A percentile compares a stretch with the other conserved stretches of the same genome.
Conservation (phyloP, 495 filamentous ascomycete genomes). For the Podospora appendiculata region DNA sequence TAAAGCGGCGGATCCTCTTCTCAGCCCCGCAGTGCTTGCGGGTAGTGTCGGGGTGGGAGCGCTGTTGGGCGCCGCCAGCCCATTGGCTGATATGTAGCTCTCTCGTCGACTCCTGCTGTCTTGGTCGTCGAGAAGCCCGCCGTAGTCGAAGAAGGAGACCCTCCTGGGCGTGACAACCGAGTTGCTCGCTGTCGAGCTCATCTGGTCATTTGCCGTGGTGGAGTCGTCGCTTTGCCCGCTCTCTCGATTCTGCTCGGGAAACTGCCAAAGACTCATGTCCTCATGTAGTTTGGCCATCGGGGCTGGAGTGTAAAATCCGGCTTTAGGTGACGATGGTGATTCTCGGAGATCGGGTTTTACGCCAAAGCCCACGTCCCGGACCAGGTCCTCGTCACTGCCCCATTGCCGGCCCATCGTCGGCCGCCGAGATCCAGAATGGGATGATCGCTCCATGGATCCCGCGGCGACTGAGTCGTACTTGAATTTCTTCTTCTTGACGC, state of each 20-base stretch:
- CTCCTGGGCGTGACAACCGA: constrained; percentile 36
- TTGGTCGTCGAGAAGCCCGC: constrained; percentile 50
- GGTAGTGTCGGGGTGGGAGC: constrained; percentile 24
- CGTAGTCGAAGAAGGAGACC: constrained; percentile 66
- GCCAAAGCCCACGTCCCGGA: constrained; percentile 61
- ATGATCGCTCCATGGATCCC: constrained; percentile 40
- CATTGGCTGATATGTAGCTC: constrained; percentile 22
- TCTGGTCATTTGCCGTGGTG: neutral
- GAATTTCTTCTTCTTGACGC: constrained; percentile 71
- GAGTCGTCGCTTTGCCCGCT: neutral
- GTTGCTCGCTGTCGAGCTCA: constrained; percentile 24
- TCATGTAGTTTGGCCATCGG: constrained; percentile 18
- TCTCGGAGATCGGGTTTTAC: constrained; percentile 51
- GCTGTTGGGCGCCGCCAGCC: constrained; percentile 19
- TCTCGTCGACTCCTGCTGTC: constrained; percentile 20
- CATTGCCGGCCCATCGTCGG: constrained; percentile 53
- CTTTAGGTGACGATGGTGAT: constrained; percentile 11
- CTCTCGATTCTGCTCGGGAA: constrained; percentile 19
- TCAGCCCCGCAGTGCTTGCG: constrained; percentile 26
- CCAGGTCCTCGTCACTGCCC: constrained; percentile 79
- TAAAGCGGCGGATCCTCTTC: constrained; percentile 42
- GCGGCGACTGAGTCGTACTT: constrained; percentile 44
- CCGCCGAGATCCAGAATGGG: constrained; percentile 29
- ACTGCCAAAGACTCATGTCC: constrained; percentile 32
- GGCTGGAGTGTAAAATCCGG: constrained; percentile 19